Evolutionary conservation across 805 yeast genomes (phyloP).

Genomic region (Komagataella ulmi): DNA sequence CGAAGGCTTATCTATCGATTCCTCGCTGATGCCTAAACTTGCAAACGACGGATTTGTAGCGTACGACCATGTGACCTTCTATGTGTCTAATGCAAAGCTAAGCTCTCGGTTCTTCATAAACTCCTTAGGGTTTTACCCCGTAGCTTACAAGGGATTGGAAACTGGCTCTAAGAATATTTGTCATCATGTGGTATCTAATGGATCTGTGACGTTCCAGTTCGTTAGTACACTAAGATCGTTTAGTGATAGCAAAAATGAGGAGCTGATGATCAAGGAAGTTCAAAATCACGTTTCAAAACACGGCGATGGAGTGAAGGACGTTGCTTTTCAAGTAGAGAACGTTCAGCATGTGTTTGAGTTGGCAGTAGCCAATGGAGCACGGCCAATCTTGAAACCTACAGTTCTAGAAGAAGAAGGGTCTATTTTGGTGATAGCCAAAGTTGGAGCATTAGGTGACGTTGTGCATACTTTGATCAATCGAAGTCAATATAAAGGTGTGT

Average conservation of each 20-base stretch:
- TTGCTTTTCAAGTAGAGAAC: slow-evolving; percentile 49
- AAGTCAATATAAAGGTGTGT: slow-evolving; percentile 22
- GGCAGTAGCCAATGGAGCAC: slow-evolving; percentile 44
- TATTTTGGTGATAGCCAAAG: slow-evolving; percentile 33
- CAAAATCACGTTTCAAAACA: slow-evolving; percentile 37
- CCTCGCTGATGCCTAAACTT: not conserved
- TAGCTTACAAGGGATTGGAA: slow-evolving; percentile 58
- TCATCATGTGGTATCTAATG: slow-evolving; percentile 50
- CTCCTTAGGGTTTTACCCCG: slow-evolving; percentile 47
- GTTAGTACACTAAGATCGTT: slow-evolving; percentile 20
- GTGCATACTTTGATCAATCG: slow-evolving; percentile 56
- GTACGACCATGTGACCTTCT: slow-evolving; percentile 60
- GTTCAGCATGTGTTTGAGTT: slow-evolving; percentile 27
- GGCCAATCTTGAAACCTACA: slow-evolving; percentile 15
- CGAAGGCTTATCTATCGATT: not conserved
- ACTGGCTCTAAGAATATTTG: slow-evolving; percentile 43
- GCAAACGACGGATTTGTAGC: slow-evolving; percentile 11
- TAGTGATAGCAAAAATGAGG: not conserved
- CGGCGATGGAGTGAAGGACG: slow-evolving; percentile 75
- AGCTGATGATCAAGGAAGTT: slow-evolving; percentile 16
- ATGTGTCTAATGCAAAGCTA: slow-evolving; percentile 60
- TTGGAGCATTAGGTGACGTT: slow-evolving; percentile 46
- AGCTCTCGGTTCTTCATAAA: slow-evolving; percentile 40
- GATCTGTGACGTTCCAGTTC: slow-evolving; percentile 35
- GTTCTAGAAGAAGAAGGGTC: slow-evolving; percentile 33